These are phyloP conservation scores for Letharia columbiana DNA, from an alignment of 495 filamentous ascomycete genomes.

Conservation along the genomic window DNA sequence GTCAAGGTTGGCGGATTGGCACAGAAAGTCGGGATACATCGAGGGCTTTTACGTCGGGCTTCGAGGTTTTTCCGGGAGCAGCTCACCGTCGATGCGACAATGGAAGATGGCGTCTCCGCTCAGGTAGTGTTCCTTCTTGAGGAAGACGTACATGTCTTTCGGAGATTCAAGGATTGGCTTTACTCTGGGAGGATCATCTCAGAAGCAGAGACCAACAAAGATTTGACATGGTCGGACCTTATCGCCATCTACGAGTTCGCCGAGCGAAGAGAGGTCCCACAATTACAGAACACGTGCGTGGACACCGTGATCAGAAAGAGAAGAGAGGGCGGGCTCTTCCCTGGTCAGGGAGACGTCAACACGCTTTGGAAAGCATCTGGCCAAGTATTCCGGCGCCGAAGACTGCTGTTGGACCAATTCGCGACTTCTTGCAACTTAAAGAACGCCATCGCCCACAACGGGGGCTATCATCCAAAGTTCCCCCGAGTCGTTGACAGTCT, in stretches of 20 bases:
- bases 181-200: slow-evolving; percentile 6
- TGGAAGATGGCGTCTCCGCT: background rate
- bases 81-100: background rate
- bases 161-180: slow-evolving; percentile 12
- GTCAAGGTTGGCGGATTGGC: slow-evolving; percentile 1
- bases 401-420: background rate
- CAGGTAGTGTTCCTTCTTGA: background rate
- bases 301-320: slow-evolving; percentile 2
- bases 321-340: background rate
- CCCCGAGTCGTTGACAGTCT: no score
- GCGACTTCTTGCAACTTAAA: slow-evolving; percentile 2
- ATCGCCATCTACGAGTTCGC: slow-evolving; percentile 14
- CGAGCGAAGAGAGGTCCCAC: background rate
- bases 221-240: background rate
- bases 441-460: background rate
- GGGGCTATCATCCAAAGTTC: background rate
- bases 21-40: background rate
- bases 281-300: slow-evolving; percentile 12
- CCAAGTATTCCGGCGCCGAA: background rate
- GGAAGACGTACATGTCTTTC: slow-evolving; percentile 4
- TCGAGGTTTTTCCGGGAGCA: background rate
- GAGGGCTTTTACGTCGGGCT: background rate
- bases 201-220: background rate
- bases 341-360: background rate
- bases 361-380: background rate